A percentile compares a stretch with the other conserved stretches of the same genome.
These are phyloP conservation scores for Malus hybrid DNA, from an alignment of 331 rosid species.

Conservation along the genomic window DNA sequence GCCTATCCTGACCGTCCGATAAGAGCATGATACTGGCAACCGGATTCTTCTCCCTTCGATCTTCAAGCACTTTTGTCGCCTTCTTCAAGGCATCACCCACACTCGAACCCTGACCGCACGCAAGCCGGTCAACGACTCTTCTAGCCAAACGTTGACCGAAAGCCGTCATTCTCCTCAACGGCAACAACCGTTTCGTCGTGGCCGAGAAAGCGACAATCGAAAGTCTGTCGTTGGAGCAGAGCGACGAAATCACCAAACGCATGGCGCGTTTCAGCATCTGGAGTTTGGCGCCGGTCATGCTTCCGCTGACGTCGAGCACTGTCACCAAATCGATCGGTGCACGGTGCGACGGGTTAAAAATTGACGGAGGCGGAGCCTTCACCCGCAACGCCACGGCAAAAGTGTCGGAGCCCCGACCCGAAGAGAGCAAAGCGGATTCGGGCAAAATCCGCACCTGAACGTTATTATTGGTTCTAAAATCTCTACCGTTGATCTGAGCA, in stretches of 20 bases:
- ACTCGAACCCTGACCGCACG: conserved; percentile 45
- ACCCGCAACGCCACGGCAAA: conserved; percentile 60
- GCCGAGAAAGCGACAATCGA: conserved; percentile 80
- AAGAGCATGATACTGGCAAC: conserved; percentile 68
- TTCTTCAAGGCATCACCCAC: conserved; percentile 65
- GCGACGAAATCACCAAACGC: conserved; percentile 77
- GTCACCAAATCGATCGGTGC: conserved; percentile 88
- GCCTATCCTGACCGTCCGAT: conserved; percentile 74
- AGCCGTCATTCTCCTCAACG: conserved; percentile 64
- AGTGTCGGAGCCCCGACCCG: conserved; percentile 43
- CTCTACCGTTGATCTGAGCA: conserved; percentile 8
- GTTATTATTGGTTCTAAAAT: conserved; percentile 30
- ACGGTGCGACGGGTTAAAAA: conserved; percentile 33
- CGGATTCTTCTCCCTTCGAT: conserved; percentile 75
- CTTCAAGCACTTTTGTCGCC: conserved; percentile 76
- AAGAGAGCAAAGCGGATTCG: conserved; percentile 60
- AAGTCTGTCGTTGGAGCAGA: conserved; percentile 70
- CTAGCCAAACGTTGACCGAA: conserved; percentile 68
- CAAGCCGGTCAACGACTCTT: conserved; percentile 56
- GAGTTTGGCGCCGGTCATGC: conserved; percentile 74
- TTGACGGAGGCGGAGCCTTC: conserved; percentile 47
- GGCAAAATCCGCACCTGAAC: conserved; percentile 68
- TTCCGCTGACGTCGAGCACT: conserved; percentile 79
- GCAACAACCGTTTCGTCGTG: conserved; percentile 47
- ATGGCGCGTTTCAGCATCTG: conserved; percentile 90